Evolutionary conservation across 164 flowering plant genomes (phyloP).

Genomic region (Brasenia schreberi): DNA sequence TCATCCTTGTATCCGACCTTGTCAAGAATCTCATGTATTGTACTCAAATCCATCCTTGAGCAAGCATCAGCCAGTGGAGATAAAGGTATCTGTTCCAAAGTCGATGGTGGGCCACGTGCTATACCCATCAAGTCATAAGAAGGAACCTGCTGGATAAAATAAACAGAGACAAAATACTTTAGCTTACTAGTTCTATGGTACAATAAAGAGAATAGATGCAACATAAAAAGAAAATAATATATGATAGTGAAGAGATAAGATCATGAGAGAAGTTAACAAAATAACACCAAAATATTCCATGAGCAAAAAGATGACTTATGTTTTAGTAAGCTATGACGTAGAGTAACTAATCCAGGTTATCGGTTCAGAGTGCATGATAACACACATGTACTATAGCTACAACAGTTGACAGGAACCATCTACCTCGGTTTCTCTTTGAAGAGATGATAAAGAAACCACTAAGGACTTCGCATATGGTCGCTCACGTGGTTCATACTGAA

Average conservation of each 20-base stretch:
- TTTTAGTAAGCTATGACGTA: too few species aligned
- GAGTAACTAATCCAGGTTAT: background rate
- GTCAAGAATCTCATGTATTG: conserved; percentile 76
- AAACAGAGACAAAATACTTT: background rate
- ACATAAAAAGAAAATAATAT: background rate
- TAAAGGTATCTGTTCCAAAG: conserved; percentile 18
- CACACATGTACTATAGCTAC: background rate
- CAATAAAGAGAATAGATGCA: background rate
- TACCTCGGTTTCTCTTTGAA: conserved; percentile 82
- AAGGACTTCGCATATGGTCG: conserved; percentile 80
- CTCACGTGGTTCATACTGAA: conserved; percentile 86
- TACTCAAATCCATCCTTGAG: conserved; percentile 71
- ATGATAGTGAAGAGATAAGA: background rate
- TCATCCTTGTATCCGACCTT: conserved; percentile 82
- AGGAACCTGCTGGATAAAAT: conserved; percentile 31
- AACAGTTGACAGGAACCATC: background rate
- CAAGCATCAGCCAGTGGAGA: conserved; percentile 90
- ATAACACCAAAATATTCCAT: background rate
- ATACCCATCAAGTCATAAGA: conserved; percentile 43
- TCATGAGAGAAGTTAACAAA: background rate
- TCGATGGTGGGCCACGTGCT: conserved; percentile 20
- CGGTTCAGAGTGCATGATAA: background rate
- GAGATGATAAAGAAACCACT: conserved; percentile 61
- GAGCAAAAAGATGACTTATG: too few species aligned
- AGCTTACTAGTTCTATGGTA: too few species aligned